These are phyloP conservation scores for Coprinellus micaceus DNA, from an alignment of 768 basidiomycete genomes.

Conservation along the genomic window DNA sequence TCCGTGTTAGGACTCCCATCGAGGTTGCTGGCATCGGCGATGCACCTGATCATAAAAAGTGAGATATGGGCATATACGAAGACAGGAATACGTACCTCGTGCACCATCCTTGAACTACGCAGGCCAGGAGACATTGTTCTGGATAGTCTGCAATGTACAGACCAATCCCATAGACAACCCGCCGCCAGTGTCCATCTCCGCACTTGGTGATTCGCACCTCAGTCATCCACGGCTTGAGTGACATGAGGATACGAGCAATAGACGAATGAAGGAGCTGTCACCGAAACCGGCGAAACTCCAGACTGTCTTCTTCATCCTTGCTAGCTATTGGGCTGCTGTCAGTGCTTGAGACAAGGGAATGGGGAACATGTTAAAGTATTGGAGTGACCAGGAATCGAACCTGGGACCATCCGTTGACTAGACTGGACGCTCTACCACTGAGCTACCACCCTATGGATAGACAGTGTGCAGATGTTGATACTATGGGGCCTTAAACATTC, in stretches of 20 bases:
- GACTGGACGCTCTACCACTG: no score
- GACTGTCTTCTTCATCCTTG: not conserved
- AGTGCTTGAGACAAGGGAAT: not conserved
- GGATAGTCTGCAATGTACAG: slow-evolving; percentile 30
- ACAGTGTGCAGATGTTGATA: no score
- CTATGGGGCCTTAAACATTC: no score
- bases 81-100: slow-evolving; percentile 16
- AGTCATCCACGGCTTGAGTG: not conserved
- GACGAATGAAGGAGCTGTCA: slow-evolving; percentile 3
- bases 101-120: slow-evolving; percentile 24
- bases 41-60: not conserved
- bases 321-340: not conserved
- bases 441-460: no score
- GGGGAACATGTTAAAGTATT: not conserved
- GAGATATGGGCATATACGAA: not conserved
- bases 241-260: slow-evolving; percentile 1
- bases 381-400: no score
- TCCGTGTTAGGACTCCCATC: not conserved
- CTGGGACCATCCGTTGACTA: no score
- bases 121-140: slow-evolving; percentile 21
- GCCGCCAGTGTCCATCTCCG: slow-evolving; percentile 22
- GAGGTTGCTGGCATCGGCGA: not conserved
- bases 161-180: slow-evolving; percentile 21
- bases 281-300: slow-evolving; percentile 1
- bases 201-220: slow-evolving; percentile 10